phyloP scores from a whole-genome alignment of 306 rosid species.

The Morella rubra region DNA sequence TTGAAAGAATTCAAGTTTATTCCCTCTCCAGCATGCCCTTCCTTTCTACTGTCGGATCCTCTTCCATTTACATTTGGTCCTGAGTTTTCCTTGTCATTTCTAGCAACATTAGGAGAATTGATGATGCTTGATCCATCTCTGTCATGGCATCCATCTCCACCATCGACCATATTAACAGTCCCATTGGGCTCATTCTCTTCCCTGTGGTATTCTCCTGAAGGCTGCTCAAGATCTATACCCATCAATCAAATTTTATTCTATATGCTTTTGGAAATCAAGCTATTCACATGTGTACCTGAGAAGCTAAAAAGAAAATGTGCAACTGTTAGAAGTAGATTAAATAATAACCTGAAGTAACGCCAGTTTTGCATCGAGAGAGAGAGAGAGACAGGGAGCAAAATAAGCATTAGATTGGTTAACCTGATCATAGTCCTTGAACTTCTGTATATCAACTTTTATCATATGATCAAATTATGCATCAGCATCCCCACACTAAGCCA shows the following conservation, averaged over 20 bases:
- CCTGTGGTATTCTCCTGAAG: slow-evolving; percentile 28
- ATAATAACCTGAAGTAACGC: background rate
- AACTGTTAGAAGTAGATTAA: background rate
- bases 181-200: slow-evolving; percentile 20
- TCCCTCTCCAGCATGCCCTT: slow-evolving; percentile 22
- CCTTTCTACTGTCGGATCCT: slow-evolving; percentile 8
- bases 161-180: slow-evolving; percentile 16
- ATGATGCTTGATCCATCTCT: background rate
- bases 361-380: background rate
- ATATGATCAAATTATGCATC: background rate
- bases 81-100: slow-evolving; percentile 18
- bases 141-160: slow-evolving; percentile 11
- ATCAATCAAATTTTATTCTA: slow-evolving; percentile 16
- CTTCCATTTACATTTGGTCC: slow-evolving; percentile 21
- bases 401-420: background rate
- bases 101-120: slow-evolving; percentile 2
- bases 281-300: slow-evolving; percentile 3
- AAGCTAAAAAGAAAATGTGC: background rate
- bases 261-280: background rate
- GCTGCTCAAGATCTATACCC: slow-evolving; percentile 37
- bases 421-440: slow-evolving; percentile 1
- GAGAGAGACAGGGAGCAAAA: background rate
- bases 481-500: background rate
- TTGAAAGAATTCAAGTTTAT: slow-evolving; percentile 32
- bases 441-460: background rate